Conservation (phyloP, 1,139 yeast species). For the Geotrichum europaeum region DNA sequence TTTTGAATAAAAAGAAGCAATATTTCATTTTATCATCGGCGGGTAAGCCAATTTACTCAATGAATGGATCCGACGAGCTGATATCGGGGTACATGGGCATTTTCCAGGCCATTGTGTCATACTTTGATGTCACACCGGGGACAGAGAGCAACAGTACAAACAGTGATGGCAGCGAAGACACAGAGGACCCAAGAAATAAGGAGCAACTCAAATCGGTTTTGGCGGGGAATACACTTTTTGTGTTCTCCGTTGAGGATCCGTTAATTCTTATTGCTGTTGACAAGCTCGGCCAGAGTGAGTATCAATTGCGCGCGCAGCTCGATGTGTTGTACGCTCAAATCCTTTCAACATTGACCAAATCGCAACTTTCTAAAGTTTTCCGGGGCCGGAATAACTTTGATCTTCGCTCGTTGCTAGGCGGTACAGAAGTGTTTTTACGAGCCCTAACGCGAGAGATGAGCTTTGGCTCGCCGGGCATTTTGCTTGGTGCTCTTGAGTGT, state of each 20-base stretch:
- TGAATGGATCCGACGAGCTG: conserved; percentile 68
- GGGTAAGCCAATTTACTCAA: conserved; percentile 86
- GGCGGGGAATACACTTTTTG: conserved; percentile 45
- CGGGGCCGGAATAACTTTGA: conserved; percentile 74
- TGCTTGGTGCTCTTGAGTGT: conserved; percentile 59
- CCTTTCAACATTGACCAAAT: conserved; percentile 71
- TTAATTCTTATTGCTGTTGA: conserved; percentile 71
- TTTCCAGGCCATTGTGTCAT: conserved; percentile 60
- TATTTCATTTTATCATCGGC: conserved; percentile 82
- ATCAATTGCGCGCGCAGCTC: conserved; percentile 59
- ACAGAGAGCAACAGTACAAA: neutral
- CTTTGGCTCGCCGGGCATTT: conserved; percentile 48
- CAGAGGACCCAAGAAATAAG: neutral
- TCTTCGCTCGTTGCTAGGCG: conserved; percentile 66
- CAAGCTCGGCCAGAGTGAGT: conserved; percentile 46
- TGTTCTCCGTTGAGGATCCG: conserved; percentile 60
- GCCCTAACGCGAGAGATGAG: conserved; percentile 52
- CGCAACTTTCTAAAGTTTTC: conserved; percentile 65
- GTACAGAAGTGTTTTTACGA: conserved; percentile 57
- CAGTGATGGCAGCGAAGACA: conserved; percentile 4
- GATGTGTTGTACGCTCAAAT: conserved; percentile 71
- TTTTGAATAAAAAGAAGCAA: conserved; percentile 54
- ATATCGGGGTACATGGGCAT: conserved; percentile 63
- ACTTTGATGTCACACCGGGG: conserved; percentile 41
- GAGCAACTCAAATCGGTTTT: conserved; percentile 27